These are phyloP conservation scores for Agapanthus africanus DNA, from an alignment of 106 monocot species.

Conservation along the genomic window DNA sequence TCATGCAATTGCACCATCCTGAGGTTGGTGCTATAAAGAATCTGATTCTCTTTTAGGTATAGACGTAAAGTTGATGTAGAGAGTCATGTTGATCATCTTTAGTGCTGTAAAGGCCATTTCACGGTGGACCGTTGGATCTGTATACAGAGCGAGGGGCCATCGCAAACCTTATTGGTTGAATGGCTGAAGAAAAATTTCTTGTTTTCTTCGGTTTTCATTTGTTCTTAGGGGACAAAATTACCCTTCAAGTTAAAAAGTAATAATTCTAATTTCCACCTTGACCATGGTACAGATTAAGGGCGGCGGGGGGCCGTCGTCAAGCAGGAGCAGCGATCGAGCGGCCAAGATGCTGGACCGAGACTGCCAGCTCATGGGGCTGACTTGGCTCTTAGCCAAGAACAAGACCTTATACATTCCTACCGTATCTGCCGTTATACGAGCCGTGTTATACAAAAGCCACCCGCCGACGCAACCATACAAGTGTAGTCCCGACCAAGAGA, in stretches of 20 bases:
- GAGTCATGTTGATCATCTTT: no score
- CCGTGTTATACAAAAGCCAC: constrained; percentile 48
- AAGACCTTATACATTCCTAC: constrained; percentile 76
- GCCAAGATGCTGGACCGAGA: constrained; percentile 65
- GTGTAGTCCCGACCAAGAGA: constrained; percentile 90
- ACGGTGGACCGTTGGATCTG: no score
- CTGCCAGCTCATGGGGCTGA: constrained; percentile 95
- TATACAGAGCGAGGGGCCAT: no score
- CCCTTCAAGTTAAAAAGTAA: neutral
- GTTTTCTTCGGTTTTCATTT: no score
- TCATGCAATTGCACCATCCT: no score
- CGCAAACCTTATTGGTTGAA: no score
- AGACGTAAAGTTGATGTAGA: no score
- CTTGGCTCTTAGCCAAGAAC: constrained; percentile 81
- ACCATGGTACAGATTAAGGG: constrained; percentile 44
- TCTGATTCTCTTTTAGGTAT: no score
- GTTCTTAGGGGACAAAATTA: no score
- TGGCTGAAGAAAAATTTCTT: no score
- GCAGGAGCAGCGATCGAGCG: constrained; percentile 27
- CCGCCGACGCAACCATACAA: constrained; percentile 20
- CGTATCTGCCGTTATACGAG: constrained; percentile 83
- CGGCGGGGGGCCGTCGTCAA: neutral
- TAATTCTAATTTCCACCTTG: neutral
- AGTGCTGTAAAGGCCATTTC: no score
- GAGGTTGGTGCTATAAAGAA: no score